Conservation (phyloP, 2,329 filamentous ascomycete species). For the Alternaria longipes region DNA sequence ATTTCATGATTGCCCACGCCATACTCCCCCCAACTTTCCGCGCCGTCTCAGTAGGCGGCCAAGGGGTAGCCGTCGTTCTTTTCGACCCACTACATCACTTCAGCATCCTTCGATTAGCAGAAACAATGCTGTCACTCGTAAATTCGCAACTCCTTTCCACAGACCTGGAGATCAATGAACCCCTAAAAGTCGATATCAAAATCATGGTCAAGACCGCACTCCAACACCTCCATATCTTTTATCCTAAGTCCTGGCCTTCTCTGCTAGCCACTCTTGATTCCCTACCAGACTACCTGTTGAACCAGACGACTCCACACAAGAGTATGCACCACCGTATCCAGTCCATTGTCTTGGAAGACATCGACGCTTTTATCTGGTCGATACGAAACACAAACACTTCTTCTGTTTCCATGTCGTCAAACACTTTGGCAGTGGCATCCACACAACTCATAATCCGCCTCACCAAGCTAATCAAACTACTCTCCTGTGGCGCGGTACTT, state of each 20-base stretch:
- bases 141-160: background rate
- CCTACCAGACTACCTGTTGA: constrained; percentile 62
- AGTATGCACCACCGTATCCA: constrained; percentile 59
- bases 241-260: constrained; percentile 60
- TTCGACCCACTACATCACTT: constrained; percentile 67
- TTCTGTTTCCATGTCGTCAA: background rate
- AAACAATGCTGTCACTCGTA: constrained; percentile 43
- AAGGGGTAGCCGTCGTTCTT: constrained; percentile 57
- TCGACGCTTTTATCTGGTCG: constrained; percentile 57
- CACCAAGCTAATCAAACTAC: constrained; percentile 9
- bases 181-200: constrained; percentile 23
- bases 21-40: constrained; percentile 56
- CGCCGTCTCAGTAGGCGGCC: constrained; percentile 52
- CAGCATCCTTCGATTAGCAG: constrained; percentile 58
- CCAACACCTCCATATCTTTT: constrained; percentile 67
- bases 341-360: constrained; percentile 64
- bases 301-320: constrained; percentile 55
- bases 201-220: constrained; percentile 54
- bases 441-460: constrained; percentile 24
- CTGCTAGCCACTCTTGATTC: constrained; percentile 60
- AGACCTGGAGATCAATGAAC: background rate
- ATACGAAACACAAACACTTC: constrained; percentile 15
- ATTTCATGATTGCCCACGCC: constrained; percentile 62
- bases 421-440: constrained; percentile 27
- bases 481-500: constrained; percentile 26